Evolutionary conservation across 1,284 basidiomycete species (phyloP), one percentile per base, ranked within the genome.

Genomic region (Xerocomus minutiporus): DNA sequence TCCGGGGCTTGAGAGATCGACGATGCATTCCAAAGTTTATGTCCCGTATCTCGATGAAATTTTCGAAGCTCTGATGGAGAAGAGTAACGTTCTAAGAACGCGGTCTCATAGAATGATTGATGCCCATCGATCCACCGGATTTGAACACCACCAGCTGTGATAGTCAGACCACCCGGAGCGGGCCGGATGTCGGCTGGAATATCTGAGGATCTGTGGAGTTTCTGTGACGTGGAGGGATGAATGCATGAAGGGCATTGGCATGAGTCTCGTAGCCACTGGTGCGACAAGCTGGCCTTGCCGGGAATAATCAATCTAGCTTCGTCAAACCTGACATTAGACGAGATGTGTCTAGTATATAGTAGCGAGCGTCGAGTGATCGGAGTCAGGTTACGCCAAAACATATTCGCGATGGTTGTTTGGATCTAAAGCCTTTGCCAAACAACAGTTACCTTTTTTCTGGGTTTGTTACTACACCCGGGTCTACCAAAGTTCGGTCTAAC

Each of bases 141-240:
- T 32, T 70, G 64, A 13, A 87, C 60, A 13, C 78, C 80, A 9
- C 71, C 70, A 2, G 67, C 54, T 4, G 67, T 61, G 34, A 73
- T 47, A 6, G 59, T 62, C 8, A 82, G 60, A 29, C 77, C 76
- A 43, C 71, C 66, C 3, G 64, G 46, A 15, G 58, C 61, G 26
- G 68, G 68, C 11, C 50, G 57, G 43, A 80, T 69, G 50, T 77
- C 72, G 3, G 61, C 55, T 0, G 80, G 75, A 5, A 87, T 73
- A 71, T 89, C 85, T 0, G 85, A 82, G 0, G 88, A 83, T 46
- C 81, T 73, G 64, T 87, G 85, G 1, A 93, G 75, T 66, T 90
- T 91, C 69, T 94, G 91, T 9, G 71, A 73, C 0, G 86, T 91
- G n/a, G 80, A 78, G 0, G 85, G 81, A 62, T 94, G 86, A 5